phyloP scores from a whole-genome alignment of 129 eudicot genomes.

The Flaveria brownii region DNA sequence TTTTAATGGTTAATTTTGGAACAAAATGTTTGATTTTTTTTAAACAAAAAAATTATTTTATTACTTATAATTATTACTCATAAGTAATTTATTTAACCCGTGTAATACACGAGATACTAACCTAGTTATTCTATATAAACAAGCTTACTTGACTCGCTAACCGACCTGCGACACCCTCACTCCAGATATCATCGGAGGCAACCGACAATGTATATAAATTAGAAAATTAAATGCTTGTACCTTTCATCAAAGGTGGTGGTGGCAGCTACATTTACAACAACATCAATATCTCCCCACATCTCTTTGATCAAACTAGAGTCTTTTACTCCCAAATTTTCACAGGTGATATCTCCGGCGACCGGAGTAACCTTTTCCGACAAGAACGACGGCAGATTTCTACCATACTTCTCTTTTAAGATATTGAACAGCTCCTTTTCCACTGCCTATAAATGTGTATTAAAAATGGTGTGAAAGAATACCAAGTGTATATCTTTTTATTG shows the following conservation, averaged over 20 bases:
- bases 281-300: slow-evolving; percentile 59
- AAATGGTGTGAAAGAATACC: no score
- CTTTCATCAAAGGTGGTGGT: slow-evolving; percentile 85
- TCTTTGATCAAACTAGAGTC: slow-evolving; percentile 45
- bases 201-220: background rate
- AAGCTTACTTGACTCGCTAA: no score
- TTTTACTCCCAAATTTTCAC: slow-evolving; percentile 56
- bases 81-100: no score
- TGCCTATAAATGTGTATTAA: slow-evolving; percentile 22
- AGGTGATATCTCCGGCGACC: slow-evolving; percentile 63
- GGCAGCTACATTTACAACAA: slow-evolving; percentile 78
- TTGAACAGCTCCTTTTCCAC: slow-evolving; percentile 62
- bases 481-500: no score
- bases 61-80: no score
- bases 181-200: no score
- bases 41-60: no score
- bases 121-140: no score
- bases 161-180: no score
- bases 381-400: slow-evolving; percentile 41
- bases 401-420: slow-evolving; percentile 54
- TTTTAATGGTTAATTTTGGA: no score
- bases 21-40: no score
- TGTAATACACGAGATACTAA: no score
- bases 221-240: slow-evolving; percentile 23
- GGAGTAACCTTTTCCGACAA: slow-evolving; percentile 49